Base-by-base conservation (phyloP, 495 filamentous ascomycete species). In the Xylaria scruposa region DNA sequence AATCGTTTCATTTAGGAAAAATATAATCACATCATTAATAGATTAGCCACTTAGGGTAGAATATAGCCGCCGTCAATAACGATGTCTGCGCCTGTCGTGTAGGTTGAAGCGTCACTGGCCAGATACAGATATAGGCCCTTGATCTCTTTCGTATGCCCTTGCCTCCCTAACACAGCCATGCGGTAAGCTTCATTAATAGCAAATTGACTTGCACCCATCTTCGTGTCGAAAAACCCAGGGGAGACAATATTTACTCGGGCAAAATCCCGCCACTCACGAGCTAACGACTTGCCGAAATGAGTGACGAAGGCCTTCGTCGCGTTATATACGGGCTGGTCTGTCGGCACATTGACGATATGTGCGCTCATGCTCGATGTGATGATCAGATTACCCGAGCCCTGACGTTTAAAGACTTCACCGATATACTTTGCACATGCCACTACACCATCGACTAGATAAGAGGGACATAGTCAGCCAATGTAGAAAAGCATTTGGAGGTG, bases 341-440 rank as follows among this genome's bases (percentile, higher is more conserved):
- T 88, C 4, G 89, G 88, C 67, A 83, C 86, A 80, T 90, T 91
- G 76, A 90, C 89, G 71, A 90, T 84, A 46, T 79, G 80, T 67
- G 87, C 89, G 54, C 86, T 88, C 88, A 91, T 90, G 62, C 88
- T 89, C 19, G 87, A 87, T 67, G 88, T 85, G 67, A 88, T 84
- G 67, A 90, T 81, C 12, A 73, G 40, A 53, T 73, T 73, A 4
- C 71, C 71, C 12, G 8, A 44, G 31, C 61, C 42, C 17, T 46
- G 42, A 46, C 42, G 42, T 46, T 46, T 46, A 13, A 46, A 46
- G 15, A 46, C 42, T 46, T 46, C 42, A 46, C 42, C 42, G 4
- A 15, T 13, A 17, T 46, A 46, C 42, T 46, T 46, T 0, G 15
- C 42, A 6, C 42, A 46, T 46, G 15, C 42, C 4, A 46, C 42